A percentile compares a stretch with the other conserved stretches of the same genome.
phyloP scores from a whole-genome alignment of 1,284 basidiomycete species.

The Naganishia cerealis region DNA sequence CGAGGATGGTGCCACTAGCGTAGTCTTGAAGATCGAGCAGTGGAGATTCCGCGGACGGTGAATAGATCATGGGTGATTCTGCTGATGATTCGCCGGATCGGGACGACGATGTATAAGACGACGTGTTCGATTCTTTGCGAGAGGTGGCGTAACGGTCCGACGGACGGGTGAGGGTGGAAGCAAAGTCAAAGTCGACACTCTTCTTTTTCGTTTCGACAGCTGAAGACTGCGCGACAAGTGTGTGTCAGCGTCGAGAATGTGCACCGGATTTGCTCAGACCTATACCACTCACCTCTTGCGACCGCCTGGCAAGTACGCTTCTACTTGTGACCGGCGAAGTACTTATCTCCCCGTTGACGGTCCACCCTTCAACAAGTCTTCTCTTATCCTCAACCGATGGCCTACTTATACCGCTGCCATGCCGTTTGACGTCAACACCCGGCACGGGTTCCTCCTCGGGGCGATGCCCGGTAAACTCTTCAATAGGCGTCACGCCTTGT shows the following conservation, averaged over 20 bases:
- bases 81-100: not conserved
- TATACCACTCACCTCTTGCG: not conserved
- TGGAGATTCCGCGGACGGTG: not conserved
- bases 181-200: slow-evolving; percentile 1
- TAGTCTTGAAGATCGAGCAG: not conserved
- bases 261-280: not conserved
- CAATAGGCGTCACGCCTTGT: slow-evolving; percentile 2
- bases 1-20: slow-evolving; percentile 12
- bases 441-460: not conserved
- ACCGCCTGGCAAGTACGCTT: not conserved
- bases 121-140: slow-evolving; percentile 9
- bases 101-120: not conserved
- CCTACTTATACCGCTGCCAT: slow-evolving; percentile 7
- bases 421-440: slow-evolving; percentile 13
- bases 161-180: not conserved
- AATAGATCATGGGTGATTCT: not conserved
- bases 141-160: not conserved
- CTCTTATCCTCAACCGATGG: slow-evolving; percentile 21
- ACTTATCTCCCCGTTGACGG: not conserved
- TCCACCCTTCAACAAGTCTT: slow-evolving; percentile 7
- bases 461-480: not conserved
- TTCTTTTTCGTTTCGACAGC: not conserved
- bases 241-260: not conserved
- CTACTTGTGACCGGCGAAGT: not conserved
- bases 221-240: not conserved